Percentiles rank a stretch among this genome's conserved stretches.
These are phyloP conservation scores for Colletotrichum cereale DNA, from an alignment of 2,329 filamentous ascomycete genomes.

Conservation along the genomic window DNA sequence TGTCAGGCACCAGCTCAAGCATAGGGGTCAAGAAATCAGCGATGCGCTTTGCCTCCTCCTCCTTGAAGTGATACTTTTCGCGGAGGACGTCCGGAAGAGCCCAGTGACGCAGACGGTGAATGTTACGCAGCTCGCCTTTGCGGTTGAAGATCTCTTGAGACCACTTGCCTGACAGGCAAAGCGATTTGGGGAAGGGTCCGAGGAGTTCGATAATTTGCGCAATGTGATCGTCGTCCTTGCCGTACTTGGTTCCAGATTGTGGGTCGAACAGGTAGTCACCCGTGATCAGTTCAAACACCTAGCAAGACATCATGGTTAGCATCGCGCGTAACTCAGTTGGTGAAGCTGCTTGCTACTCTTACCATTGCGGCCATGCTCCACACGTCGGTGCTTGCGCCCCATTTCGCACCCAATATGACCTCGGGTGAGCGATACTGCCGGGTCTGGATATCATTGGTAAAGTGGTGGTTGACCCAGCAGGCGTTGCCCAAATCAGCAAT, in stretches of 20 bases:
- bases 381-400: constrained; percentile 98
- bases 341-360: constrained; percentile 49
- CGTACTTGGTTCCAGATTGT: constrained; percentile 98
- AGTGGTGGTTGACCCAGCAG: constrained; percentile 98
- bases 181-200: constrained; percentile 90
- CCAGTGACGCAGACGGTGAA: constrained; percentile 96
- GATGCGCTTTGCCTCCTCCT: constrained; percentile 82
- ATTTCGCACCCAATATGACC: constrained; percentile 96
- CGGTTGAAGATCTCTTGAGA: constrained; percentile 99
- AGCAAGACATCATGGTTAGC: constrained; percentile 18
- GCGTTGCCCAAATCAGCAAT: constrained; percentile 98
- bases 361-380: constrained; percentile 99
- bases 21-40: constrained; percentile 89
- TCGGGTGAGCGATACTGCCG: constrained; percentile 97
- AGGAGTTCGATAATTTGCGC: constrained; percentile 98
- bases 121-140: constrained; percentile 96
- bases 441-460: constrained; percentile 99
- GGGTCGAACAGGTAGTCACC: constrained; percentile 99
- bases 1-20: constrained; percentile 89
- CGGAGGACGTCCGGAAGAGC: constrained; percentile 90
- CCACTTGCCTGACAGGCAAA: constrained; percentile 96
- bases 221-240: constrained; percentile 99
- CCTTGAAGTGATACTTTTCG: constrained; percentile 96
- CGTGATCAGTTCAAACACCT: constrained; percentile 98
- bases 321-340: neutral